A percentile compares a stretch with the other conserved stretches of the same genome.
phyloP scores from a whole-genome alignment of 75 land plant genomes.

The Azolla pinnata region DNA sequence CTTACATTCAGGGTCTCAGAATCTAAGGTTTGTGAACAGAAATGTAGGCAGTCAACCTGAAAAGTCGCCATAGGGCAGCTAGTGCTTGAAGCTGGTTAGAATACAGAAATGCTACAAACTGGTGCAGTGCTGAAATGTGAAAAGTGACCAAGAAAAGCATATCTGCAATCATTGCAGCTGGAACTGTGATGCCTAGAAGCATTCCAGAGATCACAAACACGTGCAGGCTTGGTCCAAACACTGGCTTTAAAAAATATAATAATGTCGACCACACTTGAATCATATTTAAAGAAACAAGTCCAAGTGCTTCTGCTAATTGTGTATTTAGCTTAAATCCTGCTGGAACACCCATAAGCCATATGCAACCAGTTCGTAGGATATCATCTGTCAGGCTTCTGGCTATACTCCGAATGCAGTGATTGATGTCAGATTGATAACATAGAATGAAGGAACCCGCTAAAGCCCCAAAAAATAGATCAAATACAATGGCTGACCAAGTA shows the following conservation, averaged over 20 bases:
- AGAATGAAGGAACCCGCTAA: conserved; percentile 47
- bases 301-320: conserved; percentile 68
- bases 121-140: conserved; percentile 61
- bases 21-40: too few relatives aligned
- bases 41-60: conserved; percentile 50
- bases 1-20: not conserved
- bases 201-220: conserved; percentile 55
- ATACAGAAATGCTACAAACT: conserved; percentile 59
- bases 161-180: conserved; percentile 61
- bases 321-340: conserved; percentile 96
- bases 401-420: conserved; percentile 28
- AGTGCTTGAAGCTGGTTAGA: conserved; percentile 67
- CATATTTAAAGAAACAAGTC: conserved; percentile 68
- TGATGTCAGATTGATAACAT: conserved; percentile 24
- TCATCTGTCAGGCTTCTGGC: conserved; percentile 46
- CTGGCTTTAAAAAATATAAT: conserved; percentile 34
- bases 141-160: conserved; percentile 45
- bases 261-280: conserved; percentile 93
- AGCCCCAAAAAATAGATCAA: conserved; percentile 67
- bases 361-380: conserved; percentile 82
- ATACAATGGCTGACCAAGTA: conserved; percentile 55
- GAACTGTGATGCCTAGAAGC: conserved; percentile 56
- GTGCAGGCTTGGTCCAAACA: conserved; percentile 29
- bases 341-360: conserved; percentile 98
- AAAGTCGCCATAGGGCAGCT: conserved; percentile 90